Conservation (phyloP, 2,329 filamentous ascomycete species). For the Hirsutella rhossiliensis region DNA sequence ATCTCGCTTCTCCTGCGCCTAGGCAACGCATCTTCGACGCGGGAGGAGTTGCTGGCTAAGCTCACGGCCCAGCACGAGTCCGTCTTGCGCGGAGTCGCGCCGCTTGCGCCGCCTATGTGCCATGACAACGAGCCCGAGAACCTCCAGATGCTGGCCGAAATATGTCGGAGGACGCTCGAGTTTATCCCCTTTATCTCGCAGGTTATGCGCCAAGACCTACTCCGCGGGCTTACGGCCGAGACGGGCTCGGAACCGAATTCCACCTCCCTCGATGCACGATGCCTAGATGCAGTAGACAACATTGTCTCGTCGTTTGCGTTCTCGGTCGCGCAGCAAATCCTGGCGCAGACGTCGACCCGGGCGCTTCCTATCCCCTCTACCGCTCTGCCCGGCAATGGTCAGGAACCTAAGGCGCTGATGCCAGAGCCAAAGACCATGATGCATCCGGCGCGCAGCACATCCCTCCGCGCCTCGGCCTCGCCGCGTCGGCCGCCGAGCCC, state of each 20-base stretch:
- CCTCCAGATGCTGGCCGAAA: slow-evolving; percentile 67
- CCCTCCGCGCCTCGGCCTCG: slow-evolving; percentile 34
- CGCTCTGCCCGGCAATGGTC: slow-evolving; percentile 31
- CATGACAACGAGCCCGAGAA: slow-evolving; percentile 57
- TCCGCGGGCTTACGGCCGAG: slow-evolving; percentile 41
- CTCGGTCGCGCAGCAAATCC: slow-evolving; percentile 61
- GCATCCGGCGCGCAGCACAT: slow-evolving; percentile 54
- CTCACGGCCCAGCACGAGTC: slow-evolving; percentile 50
- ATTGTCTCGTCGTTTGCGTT: slow-evolving; percentile 70
- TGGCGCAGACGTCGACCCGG: slow-evolving; percentile 62
- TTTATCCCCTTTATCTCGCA: slow-evolving; percentile 75
- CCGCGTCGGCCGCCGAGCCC: slow-evolving; percentile 33
- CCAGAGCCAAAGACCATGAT: slow-evolving; percentile 60
- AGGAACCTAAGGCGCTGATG: slow-evolving; percentile 50
- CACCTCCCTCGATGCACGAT: slow-evolving; percentile 18
- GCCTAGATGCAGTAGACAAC: slow-evolving; percentile 53
- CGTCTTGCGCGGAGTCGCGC: slow-evolving; percentile 44
- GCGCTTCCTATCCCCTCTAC: slow-evolving; percentile 54
- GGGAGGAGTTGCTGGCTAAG: slow-evolving; percentile 50
- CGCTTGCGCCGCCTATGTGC: slow-evolving; percentile 33
- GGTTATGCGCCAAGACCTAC: slow-evolving; percentile 67
- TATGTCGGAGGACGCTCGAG: slow-evolving; percentile 69
- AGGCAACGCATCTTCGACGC: slow-evolving; percentile 57
- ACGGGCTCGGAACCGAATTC: slow-evolving; percentile 6
- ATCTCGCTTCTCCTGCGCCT: slow-evolving; percentile 70